phyloP scores from a whole-genome alignment of 805 yeast species.

The Pichia nanzhaoensis region DNA sequence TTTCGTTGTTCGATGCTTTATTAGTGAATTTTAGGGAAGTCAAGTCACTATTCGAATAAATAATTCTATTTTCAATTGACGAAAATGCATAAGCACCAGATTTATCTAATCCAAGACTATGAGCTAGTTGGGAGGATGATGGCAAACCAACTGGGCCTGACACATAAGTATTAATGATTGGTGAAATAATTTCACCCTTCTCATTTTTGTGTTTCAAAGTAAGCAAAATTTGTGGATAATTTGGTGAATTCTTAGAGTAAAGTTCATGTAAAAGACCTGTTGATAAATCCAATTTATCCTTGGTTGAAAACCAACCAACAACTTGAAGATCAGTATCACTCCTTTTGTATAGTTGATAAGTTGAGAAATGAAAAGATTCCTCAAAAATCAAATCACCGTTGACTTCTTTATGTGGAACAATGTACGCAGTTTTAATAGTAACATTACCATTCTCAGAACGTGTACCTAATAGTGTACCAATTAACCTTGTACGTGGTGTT shows the following conservation, averaged over 20 bases:
- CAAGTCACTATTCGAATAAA: slow-evolving; percentile 52
- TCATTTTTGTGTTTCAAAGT: slow-evolving; percentile 57
- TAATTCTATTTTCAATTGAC: slow-evolving; percentile 63
- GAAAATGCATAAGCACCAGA: slow-evolving; percentile 56
- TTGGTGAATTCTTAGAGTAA: slow-evolving; percentile 68
- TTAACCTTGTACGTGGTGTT: slow-evolving; percentile 48
- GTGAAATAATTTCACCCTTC: slow-evolving; percentile 43
- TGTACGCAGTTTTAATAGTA: slow-evolving; percentile 67
- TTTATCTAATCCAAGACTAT: slow-evolving; percentile 34
- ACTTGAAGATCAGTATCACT: slow-evolving; percentile 74
- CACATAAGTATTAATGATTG: slow-evolving; percentile 60
- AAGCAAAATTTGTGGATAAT: slow-evolving; percentile 75
- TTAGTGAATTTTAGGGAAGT: slow-evolving; percentile 46
- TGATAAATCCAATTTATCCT: slow-evolving; percentile 55
- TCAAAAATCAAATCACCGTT: slow-evolving; percentile 74
- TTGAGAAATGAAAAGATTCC: slow-evolving; percentile 64
- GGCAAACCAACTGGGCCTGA: slow-evolving; percentile 64
- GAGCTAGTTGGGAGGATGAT: slow-evolving; percentile 34
- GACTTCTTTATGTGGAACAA: slow-evolving; percentile 73
- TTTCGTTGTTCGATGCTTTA: slow-evolving; percentile 31
- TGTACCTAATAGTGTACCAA: slow-evolving; percentile 76
- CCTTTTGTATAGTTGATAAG: slow-evolving; percentile 65
- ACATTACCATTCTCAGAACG: slow-evolving; percentile 79
- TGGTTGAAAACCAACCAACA: slow-evolving; percentile 78
- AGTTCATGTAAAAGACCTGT: slow-evolving; percentile 78